phyloP scores from a whole-genome alignment of 2,329 filamentous ascomycete genomes.

The Endocalyx cinctus region DNA sequence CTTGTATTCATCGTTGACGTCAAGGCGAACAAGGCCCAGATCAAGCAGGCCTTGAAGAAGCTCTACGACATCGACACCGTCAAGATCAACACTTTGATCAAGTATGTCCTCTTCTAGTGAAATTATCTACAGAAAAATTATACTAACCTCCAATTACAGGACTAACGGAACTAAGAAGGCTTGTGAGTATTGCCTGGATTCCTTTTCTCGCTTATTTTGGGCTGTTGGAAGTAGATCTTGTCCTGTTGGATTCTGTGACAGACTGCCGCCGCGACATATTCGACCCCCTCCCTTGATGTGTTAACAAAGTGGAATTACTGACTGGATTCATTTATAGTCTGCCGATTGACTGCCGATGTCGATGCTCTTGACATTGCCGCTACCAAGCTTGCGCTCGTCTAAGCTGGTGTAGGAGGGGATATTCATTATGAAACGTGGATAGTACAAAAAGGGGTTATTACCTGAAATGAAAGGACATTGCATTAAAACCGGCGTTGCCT shows the following conservation, averaged over 20 bases:
- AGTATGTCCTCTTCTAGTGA: conserved; percentile 50
- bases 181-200: too few species aligned
- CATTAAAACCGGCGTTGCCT: conserved; percentile 31
- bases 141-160: too few species aligned
- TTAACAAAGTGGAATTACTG: too few species aligned
- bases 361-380: conserved; percentile 99
- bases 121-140: too few species aligned
- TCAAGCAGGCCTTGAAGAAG: conserved; percentile 97
- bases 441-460: too few species aligned
- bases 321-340: too few species aligned
- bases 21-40: conserved; percentile 99
- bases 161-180: conserved; percentile 99
- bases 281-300: too few species aligned
- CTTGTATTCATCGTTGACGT: conserved; percentile 95
- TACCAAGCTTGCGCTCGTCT: conserved; percentile 97
- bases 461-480: conserved; percentile 25
- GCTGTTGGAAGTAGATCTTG: too few species aligned
- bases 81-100: conserved; percentile 99
- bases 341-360: conserved; percentile 90
- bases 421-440: too few species aligned
- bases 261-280: too few species aligned
- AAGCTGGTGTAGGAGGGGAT: conserved; percentile 49
- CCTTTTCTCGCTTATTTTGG: too few species aligned
- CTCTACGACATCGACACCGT: conserved; percentile 96
- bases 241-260: too few species aligned